A percentile compares a stretch with the other conserved stretches of the same genome.
Evolutionary conservation across 768 basidiomycete species (phyloP).

Genomic region (Tricholoma saponaceum): DNA sequence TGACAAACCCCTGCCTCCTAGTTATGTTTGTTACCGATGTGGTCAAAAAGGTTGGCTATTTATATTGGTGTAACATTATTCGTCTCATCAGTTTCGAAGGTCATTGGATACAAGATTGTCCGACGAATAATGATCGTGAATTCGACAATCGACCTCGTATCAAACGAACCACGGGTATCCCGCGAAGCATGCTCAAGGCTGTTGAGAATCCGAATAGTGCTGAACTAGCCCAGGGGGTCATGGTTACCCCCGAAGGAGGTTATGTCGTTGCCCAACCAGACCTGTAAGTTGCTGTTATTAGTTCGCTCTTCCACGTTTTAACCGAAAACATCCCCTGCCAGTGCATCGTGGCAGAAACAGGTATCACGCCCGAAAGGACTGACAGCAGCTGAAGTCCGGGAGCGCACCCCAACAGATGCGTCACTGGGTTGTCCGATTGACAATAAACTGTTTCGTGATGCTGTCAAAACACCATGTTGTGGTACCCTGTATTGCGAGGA

Average conservation of each 20-base stretch:
- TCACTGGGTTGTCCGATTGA: conserved; percentile 87
- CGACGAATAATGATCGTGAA: conserved; percentile 93
- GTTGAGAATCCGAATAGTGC: conserved; percentile 81
- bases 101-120: conserved; percentile 99
- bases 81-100: conserved; percentile 44
- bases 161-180: conserved; percentile 97
- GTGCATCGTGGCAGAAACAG: conserved; percentile 95
- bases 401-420: conserved; percentile 74
- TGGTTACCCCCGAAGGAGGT: conserved; percentile 98
- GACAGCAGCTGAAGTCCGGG: conserved; percentile 86
- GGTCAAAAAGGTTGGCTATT: conserved; percentile 82
- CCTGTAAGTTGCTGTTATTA: conserved; percentile 55
- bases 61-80: background rate
- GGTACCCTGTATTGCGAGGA: conserved; percentile 91
- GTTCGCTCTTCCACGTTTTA: background rate
- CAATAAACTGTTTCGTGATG: conserved; percentile 89
- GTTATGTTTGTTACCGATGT: conserved; percentile 98
- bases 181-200: conserved; percentile 93
- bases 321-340: conserved; percentile 22
- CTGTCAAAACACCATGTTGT: conserved; percentile 95
- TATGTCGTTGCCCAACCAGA: conserved; percentile 98
- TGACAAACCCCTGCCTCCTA: conserved; percentile 82
- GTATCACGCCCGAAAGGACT: conserved; percentile 74
- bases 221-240: conserved; percentile 79
- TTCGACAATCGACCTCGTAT: conserved; percentile 94